Evolutionary conservation across 148 eudicot genomes (phyloP).

Genomic region (Diospyros lotus): DNA sequence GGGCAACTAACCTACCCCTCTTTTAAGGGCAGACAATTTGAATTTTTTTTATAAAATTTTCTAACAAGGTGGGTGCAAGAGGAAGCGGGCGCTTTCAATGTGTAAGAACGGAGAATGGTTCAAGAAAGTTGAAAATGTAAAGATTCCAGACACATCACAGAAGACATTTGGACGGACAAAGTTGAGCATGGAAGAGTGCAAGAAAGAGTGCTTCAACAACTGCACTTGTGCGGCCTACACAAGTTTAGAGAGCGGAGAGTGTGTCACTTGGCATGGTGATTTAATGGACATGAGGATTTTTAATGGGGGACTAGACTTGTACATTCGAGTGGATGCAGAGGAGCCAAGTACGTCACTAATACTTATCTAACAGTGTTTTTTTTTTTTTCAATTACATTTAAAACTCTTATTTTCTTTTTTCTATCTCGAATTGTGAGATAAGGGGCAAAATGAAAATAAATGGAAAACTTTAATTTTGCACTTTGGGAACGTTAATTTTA

Average conservation of each 20-base stretch:
- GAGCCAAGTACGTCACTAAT: not conserved
- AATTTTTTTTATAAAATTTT: too few relatives aligned
- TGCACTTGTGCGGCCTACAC: conserved; percentile 3
- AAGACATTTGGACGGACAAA: not conserved
- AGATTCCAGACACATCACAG: conserved; percentile 45
- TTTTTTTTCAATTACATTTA: too few relatives aligned
- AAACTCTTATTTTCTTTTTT: too few relatives aligned
- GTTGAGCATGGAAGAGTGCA: not conserved
- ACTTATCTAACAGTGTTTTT: too few relatives aligned
- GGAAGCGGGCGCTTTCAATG: conserved; percentile 26
- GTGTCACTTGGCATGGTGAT: not conserved
- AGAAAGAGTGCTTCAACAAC: not conserved
- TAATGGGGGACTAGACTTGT: not conserved
- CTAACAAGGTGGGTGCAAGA: conserved; percentile 27
- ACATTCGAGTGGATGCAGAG: not conserved
- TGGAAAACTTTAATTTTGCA: too few relatives aligned
- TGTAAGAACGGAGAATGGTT: conserved; percentile 51
- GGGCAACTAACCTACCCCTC: too few relatives aligned
- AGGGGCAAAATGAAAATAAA: too few relatives aligned
- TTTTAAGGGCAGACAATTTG: too few relatives aligned
- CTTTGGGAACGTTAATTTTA: too few relatives aligned
- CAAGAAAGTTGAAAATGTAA: conserved; percentile 26
- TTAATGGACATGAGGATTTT: not conserved
- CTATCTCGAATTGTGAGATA: too few relatives aligned
- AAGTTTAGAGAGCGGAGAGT: not conserved